phyloP scores from a whole-genome alignment of 306 rosid species.

The Rosa persica region DNA sequence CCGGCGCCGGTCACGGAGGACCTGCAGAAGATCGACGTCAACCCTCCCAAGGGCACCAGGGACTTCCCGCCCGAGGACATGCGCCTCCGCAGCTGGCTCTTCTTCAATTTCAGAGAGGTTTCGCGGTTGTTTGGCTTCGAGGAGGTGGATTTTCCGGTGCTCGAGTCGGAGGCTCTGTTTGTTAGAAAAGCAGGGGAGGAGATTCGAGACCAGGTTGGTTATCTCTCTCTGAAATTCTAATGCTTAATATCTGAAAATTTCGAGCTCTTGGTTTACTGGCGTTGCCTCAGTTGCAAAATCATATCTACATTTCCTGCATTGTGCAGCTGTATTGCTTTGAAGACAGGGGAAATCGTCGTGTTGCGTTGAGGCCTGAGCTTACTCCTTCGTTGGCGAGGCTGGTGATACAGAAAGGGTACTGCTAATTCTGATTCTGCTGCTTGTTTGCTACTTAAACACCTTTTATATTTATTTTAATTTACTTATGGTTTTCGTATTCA shows the following conservation, averaged over 20 bases:
- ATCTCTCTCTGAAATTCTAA: background rate
- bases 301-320: background rate
- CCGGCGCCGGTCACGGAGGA: constrained; percentile 48
- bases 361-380: constrained; percentile 94
- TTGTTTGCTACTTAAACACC: constrained; percentile 20
- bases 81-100: constrained; percentile 89
- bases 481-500: constrained; percentile 24
- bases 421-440: constrained; percentile 23
- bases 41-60: constrained; percentile 91
- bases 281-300: background rate
- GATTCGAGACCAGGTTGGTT: constrained; percentile 86
- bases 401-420: constrained; percentile 93
- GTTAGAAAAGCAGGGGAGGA: constrained; percentile 94
- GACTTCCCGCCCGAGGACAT: constrained; percentile 89
- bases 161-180: constrained; percentile 84
- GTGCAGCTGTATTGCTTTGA: constrained; percentile 95
- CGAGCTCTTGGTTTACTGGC: background rate
- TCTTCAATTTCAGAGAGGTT: constrained; percentile 81
- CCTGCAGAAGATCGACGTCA: constrained; percentile 67
- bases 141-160: constrained; percentile 93
- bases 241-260: background rate
- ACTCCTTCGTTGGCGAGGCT: constrained; percentile 97
- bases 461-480: constrained; percentile 3
- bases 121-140: constrained; percentile 77
- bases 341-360: constrained; percentile 96